Base-by-base conservation (phyloP, 129 eudicot species). In the Artemisia argyi region DNA sequence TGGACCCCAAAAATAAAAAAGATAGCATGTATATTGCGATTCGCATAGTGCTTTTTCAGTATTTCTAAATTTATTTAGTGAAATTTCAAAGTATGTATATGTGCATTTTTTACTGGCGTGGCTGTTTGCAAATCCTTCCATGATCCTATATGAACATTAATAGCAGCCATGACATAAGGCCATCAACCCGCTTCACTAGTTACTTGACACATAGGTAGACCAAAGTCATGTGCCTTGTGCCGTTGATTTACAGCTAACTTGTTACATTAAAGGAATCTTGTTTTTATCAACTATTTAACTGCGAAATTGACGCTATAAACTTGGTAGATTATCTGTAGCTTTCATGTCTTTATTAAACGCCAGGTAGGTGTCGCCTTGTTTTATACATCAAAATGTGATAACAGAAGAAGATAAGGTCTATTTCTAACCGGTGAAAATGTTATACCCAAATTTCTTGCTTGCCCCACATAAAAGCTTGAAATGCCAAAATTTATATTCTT, bases 401-500 rank as follows among this genome's bases (percentile, higher is more conserved):
- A 26, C 53, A 60, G 14, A 56, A 66, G 50, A 76, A 57, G 74
- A 67, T 76, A 78, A 74, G 67, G 73, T 48, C 39, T 57, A 44
- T 2, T 77, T 77, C 19, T n/a, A n/a, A 42, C 58, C 26, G 57
- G 19, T 26, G 66, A 71, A 77, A 18, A 58, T 6, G 61, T 69
- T 52, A 5, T 13, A 61, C 47, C 17, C 20, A 49, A 6, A 13
- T 77, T 39, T 51, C 49, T 61, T 77, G 56, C 56, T 60, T 59
- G 32, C 69, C 80, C 73, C 54, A 74, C 80, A 47, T 28, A 69
- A 63, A 65, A 65, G 61, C 74, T 71, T 55, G 30, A 44, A 72
- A 71, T 78, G 82, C 73, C 82, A 63, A 78, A 71, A 54, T 71
- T 71, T 77, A 47, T 71, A 64, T 78, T 48, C 73, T 71, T 70